Base-by-base conservation (phyloP, 495 filamentous ascomycete genomes). In the Aspergillus asperescens region DNA sequence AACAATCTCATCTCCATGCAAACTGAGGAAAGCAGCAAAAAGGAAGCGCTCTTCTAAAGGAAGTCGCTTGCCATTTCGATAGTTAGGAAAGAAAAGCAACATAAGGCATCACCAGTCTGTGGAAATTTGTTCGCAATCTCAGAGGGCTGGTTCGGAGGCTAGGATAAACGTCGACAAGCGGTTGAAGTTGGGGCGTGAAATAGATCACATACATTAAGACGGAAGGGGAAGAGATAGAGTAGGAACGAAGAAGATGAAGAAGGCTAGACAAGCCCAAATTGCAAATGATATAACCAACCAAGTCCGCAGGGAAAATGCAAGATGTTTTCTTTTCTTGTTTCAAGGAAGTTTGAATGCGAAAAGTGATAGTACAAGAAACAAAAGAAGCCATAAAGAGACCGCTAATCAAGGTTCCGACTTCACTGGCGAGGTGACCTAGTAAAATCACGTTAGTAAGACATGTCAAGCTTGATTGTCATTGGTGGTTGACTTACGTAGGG, bases 341-440 rank as follows among this genome's bases (percentile, higher is more conserved):
- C 58, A 43, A 27, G 34, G 42, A 12, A 22, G 38, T 28, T 38
- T 48, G 31, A 54, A 63, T 56, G 40, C 47, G 57, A 63, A 35
- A 62, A 60, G 50, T 74, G 68, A 54, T 73, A 58, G 57, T 76
- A 76, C 73, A 76, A 62, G 61, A 62, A 63, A 62, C 62, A 68
- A 57, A 54, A 60, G 51, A 57, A 49, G 52, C 62, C 61, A 54
- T 52, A 51, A 43, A 45, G 38, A 56, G 57, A 45, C 58, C 51
- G 39, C 50, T 54, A 54, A 59, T 56, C 37, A 41, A 54, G 38
- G 58, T 37, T 45, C n/a, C 24, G 51, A 56, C 37, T 62, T 72
- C 54, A 71, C 67, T 71, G 76, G 59, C 71, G 75, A 55, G 67
- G 80, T 64, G 72, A 79, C 66, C 77, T 81, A 58, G 53, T 35